A percentile compares a stretch with the other conserved stretches of the same genome.
Evolutionary conservation across 441 rosid genomes (phyloP).

Genomic region (Euphorbia schlechtendalii): DNA sequence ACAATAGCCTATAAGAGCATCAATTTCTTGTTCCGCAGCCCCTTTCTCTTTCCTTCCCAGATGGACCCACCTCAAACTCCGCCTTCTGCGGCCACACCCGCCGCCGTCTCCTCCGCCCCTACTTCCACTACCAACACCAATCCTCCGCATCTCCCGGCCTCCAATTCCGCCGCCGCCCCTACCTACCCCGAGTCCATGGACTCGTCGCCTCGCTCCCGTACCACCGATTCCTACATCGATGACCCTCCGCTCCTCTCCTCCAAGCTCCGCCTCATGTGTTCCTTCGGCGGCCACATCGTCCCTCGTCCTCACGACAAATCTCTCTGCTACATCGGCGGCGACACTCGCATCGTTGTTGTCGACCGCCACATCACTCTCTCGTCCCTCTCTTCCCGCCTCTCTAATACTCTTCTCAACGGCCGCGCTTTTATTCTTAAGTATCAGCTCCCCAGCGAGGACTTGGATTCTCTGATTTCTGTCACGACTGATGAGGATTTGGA

Average conservation of each 20-base stretch:
- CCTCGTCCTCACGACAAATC: conserved; percentile 95
- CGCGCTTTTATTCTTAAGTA: conserved; percentile 72
- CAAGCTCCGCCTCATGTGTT: conserved; percentile 96
- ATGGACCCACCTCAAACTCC: conserved; percentile 27
- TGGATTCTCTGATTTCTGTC: conserved; percentile 84
- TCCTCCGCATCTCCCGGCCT: background rate
- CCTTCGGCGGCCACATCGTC: conserved; percentile 88
- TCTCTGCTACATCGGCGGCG: conserved; percentile 87
- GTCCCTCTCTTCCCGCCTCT: conserved; percentile 50
- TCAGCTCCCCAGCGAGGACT: conserved; percentile 89
- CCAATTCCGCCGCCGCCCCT: conserved; percentile 19
- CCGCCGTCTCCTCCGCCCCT: conserved; percentile 23
- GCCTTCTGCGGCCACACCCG: conserved; percentile 8
- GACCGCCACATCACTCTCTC: conserved; percentile 62
- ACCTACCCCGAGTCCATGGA: conserved; percentile 55
- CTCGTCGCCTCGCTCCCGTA: conserved; percentile 81
- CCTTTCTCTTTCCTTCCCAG: background rate
- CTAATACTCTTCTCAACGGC: conserved; percentile 54
- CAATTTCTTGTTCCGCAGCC: background rate
- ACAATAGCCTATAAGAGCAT: conserved; percentile 25
- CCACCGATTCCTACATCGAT: conserved; percentile 60
- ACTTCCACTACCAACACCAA: conserved; percentile 7
- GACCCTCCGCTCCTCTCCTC: conserved; percentile 45
- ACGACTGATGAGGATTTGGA: conserved; percentile 92
- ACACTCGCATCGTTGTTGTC: conserved; percentile 80